These are phyloP conservation scores for Coniochaeta sp. DNA, from an alignment of 2,329 filamentous ascomycete species.

Conservation along the genomic window DNA sequence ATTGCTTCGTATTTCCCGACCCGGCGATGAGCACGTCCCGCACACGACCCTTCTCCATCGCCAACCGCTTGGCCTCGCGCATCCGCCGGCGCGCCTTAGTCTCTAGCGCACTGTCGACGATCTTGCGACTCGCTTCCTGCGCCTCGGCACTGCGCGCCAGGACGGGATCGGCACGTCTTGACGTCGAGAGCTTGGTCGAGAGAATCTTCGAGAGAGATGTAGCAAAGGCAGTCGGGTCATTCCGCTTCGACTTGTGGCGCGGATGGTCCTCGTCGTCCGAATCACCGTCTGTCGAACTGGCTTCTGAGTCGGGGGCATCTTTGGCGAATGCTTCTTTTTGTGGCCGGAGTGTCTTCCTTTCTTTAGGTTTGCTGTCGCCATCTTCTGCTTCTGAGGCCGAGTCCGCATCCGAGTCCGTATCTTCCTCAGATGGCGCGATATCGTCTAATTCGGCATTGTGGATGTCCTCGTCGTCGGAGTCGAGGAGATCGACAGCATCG, in stretches of 20 bases:
- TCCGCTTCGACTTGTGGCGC: constrained; percentile 64
- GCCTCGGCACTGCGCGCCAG: constrained; percentile 74
- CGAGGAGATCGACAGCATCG: constrained; percentile 44
- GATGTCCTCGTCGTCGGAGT: constrained; percentile 50
- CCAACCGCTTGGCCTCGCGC: constrained; percentile 70
- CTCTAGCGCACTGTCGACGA: constrained; percentile 72
- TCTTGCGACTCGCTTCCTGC: constrained; percentile 61
- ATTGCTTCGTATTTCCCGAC: constrained; percentile 25
- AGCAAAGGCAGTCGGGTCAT: constrained; percentile 85
- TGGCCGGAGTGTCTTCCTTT: constrained; percentile 16
- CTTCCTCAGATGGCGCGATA: constrained; percentile 22
- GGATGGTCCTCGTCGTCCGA: constrained; percentile 25
- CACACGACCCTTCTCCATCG: constrained; percentile 79
- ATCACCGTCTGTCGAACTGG: constrained; percentile 28
- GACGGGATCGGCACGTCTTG: constrained; percentile 83
- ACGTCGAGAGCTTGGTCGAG: constrained; percentile 74
- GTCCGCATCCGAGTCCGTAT: constrained; percentile 19
- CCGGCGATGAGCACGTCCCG: constrained; percentile 69
- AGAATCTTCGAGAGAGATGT: constrained; percentile 92
- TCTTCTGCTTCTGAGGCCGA: constrained; percentile 25
- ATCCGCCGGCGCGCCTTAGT: constrained; percentile 72
- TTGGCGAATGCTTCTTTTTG: constrained; percentile 19
- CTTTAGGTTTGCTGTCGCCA: constrained; percentile 14
- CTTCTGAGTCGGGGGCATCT: constrained; percentile 21
- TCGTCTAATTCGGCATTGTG: constrained; percentile 46